Evolutionary conservation across 2,329 filamentous ascomycete genomes (phyloP).

Genomic region (Seiridium unicorne): DNA sequence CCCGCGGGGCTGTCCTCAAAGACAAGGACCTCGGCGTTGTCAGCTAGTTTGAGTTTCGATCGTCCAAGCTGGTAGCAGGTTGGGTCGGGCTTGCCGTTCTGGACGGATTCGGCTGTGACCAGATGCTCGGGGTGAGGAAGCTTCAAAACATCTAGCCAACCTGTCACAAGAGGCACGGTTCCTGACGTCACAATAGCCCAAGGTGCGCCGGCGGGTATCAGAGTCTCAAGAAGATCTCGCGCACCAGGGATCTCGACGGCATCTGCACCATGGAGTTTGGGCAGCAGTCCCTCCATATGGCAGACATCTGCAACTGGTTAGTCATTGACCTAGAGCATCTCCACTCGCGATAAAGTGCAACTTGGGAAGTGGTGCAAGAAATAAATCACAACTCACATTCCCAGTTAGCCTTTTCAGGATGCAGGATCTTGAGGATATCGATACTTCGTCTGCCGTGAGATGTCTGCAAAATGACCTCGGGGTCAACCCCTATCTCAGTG

Average conservation of each 20-base stretch:
- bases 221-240: conserved; percentile 63
- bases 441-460: conserved; percentile 90
- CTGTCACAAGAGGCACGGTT: conserved; percentile 63
- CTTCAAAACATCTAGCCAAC: conserved; percentile 68
- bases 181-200: conserved; percentile 90
- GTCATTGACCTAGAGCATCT: background rate
- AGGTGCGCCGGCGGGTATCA: conserved; percentile 61
- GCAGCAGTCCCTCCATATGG: conserved; percentile 75
- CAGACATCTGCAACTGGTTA: conserved; percentile 62
- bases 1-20: conserved; percentile 89
- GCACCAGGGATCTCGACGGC: conserved; percentile 86
- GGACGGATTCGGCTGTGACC: conserved; percentile 74
- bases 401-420: conserved; percentile 85
- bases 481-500: conserved; percentile 78
- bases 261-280: conserved; percentile 71
- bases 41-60: conserved; percentile 54
- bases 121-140: conserved; percentile 66
- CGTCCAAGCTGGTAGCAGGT: conserved; percentile 70
- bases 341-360: background rate
- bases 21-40: conserved; percentile 61
- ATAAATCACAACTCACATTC: conserved; percentile 65
- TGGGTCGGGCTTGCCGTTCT: conserved; percentile 75
- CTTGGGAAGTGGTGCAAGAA: conserved; percentile 19
- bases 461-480: conserved; percentile 81
- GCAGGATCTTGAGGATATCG: conserved; percentile 76